phyloP scores from a whole-genome alignment of 1,284 basidiomycete species.

The Apiotrichum sp. region DNA sequence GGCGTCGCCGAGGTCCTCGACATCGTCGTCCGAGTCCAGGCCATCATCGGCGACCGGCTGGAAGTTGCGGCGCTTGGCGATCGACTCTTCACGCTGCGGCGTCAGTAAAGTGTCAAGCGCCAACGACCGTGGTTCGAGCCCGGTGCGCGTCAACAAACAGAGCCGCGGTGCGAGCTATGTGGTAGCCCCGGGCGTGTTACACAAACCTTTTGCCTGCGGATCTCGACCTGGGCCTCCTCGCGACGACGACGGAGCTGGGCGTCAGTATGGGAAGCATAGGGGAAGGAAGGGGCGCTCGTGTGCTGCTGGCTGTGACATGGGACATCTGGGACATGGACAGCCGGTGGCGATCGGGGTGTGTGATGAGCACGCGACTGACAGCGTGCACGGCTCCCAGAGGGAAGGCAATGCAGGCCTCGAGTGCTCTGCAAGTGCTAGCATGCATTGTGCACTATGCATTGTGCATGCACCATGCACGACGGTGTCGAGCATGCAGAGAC shows the following conservation, averaged over 20 bases:
- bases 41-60: constrained; percentile 57
- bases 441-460: too few relatives aligned
- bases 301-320: too few relatives aligned
- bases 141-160: neutral
- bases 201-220: constrained; percentile 74
- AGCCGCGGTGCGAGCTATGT: neutral
- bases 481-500: too few relatives aligned
- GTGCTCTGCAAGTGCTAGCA: too few relatives aligned
- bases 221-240: constrained; percentile 96
- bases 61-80: constrained; percentile 91
- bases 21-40: constrained; percentile 78
- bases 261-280: constrained; percentile 3
- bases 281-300: too few relatives aligned
- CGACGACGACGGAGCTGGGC: constrained; percentile 73
- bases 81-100: constrained; percentile 78
- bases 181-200: neutral
- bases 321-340: too few relatives aligned
- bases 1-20: constrained; percentile 50
- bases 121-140: neutral
- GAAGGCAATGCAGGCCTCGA: too few relatives aligned
- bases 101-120: constrained; percentile 49
- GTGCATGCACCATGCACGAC: too few relatives aligned
- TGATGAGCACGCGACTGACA: too few relatives aligned
- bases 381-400: too few relatives aligned
- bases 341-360: too few relatives aligned